phyloP scores from a whole-genome alignment of 1,139 yeast genomes.

The Candida tropicalis region DNA sequence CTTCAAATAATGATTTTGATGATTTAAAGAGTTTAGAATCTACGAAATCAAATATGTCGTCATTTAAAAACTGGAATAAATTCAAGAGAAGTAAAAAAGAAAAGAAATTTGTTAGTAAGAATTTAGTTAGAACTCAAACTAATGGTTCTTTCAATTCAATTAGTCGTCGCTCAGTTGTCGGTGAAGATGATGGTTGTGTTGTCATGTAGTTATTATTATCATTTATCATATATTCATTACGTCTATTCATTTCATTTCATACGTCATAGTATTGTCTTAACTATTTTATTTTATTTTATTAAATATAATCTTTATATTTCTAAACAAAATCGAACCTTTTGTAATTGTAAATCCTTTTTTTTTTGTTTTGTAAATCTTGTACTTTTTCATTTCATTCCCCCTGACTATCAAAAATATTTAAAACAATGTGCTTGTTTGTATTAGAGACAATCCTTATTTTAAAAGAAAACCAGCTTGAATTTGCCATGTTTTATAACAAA shows the following conservation, averaged over 20 bases:
- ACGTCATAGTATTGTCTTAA: background rate
- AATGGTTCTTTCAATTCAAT: background rate
- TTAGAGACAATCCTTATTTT: background rate
- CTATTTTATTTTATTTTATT: background rate
- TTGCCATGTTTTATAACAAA: background rate
- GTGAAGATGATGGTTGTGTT: constrained; percentile 4
- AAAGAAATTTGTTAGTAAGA: constrained; percentile 1
- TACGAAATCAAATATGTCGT: constrained; percentile 2
- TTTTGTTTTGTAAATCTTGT: background rate
- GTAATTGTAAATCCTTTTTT: background rate
- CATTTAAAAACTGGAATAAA: constrained; percentile 4
- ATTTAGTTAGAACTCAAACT: background rate
- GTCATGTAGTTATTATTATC: background rate
- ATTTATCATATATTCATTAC: background rate
- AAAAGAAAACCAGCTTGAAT: background rate
- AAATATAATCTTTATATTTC: background rate
- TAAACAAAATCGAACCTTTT: background rate
- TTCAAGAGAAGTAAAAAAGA: constrained; percentile 2
- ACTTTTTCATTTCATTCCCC: constrained; percentile 5
- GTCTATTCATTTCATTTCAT: background rate
- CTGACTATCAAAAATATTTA: background rate
- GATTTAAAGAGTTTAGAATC: constrained; percentile 3
- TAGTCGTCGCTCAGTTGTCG: background rate
- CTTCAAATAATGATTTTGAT: background rate
- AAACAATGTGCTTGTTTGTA: background rate